These are phyloP conservation scores for Trametes cinnabarina DNA, from an alignment of 768 basidiomycete species.

Conservation along the genomic window DNA sequence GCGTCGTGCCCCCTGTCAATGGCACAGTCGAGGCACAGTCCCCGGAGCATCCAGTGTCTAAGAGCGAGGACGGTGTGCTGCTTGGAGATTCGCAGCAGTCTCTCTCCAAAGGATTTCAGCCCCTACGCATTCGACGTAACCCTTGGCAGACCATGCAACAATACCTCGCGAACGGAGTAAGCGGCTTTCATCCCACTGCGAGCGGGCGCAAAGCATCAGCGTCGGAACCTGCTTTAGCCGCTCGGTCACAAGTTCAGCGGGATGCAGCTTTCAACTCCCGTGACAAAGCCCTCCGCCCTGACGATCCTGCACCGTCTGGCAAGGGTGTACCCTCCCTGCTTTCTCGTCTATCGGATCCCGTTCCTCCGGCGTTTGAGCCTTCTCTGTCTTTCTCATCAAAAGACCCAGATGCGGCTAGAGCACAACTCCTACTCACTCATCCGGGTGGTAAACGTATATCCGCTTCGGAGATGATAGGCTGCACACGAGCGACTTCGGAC, in stretches of 20 bases:
- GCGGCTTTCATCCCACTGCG: background rate
- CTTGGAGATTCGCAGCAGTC: background rate
- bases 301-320: slow-evolving; percentile 1
- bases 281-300: slow-evolving; percentile 15
- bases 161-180: slow-evolving; percentile 1
- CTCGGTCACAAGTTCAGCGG: slow-evolving; percentile 3
- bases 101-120: background rate
- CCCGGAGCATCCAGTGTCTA: too few species aligned
- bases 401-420: slow-evolving; percentile 19
- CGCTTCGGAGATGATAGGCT: slow-evolving; percentile 29
- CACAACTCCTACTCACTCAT: background rate
- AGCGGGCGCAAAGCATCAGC: background rate
- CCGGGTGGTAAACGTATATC: slow-evolving; percentile 9
- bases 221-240: background rate
- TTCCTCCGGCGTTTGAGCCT: slow-evolving; percentile 1
- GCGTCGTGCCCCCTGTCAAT: background rate
- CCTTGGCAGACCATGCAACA: slow-evolving; percentile 17
- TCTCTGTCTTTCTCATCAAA: slow-evolving; percentile 10
- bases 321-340: slow-evolving; percentile 23
- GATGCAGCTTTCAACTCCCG: background rate
- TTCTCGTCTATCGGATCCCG: slow-evolving; percentile 29
- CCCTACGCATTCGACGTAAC: slow-evolving; percentile 11
- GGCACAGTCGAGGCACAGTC: background rate
- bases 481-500: slow-evolving; percentile 29
- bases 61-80: background rate